Base-by-base conservation (phyloP, 768 basidiomycete genomes). In the Phylloporus rhodoxanthus region DNA sequence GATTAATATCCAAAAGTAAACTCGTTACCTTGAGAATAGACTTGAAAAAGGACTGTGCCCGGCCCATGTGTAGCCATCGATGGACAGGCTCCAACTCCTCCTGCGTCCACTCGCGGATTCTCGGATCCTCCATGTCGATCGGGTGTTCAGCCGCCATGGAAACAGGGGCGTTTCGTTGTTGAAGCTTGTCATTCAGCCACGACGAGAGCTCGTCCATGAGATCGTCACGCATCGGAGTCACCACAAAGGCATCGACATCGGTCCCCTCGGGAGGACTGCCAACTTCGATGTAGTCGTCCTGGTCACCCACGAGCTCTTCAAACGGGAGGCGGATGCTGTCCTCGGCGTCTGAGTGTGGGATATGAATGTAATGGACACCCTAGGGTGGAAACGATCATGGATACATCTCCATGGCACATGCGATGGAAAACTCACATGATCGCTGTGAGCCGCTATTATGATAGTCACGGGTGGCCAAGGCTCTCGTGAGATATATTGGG, bases 401-500 rank as follows among this genome's bases (percentile, higher is more conserved):
- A 45, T 42, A 25, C 14, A 20, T 11, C 37, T 37, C 33, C 3
- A 17, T 39, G 40, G 29, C 19, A 6, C 38, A 9, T 23, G 9
- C 1, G 5, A 25, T 3, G 36, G 43, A 5, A 8, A 3, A 50
- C 66, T 50, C 32, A 68, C 68, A 3, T 62, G 59, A 28, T 57
- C 49, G 25, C 46, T 15, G 43, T 70, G 56, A 28, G 66, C 68
- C 7, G 63, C 47, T 32, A 63, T 26, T 47, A 70, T 52, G 2
- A 68, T 45, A 3, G 68, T 69, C 28, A 68, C 51, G 4, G 59
- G 55, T 1, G 61, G 61, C 52, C 63, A 67, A 23, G 59, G 62
- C 13, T 58, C 48, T 6, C 50, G 39, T 7, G 64, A 55, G 43
- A 73, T 57, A 57, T 82, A 85, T 55, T 75, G 75, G 17, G 71